Percentiles rank a stretch among this genome's conserved stretches.
Evolutionary conservation across 2,329 filamentous ascomycete species (phyloP).

Genomic region (Aspergillus pseudoterreus): DNA sequence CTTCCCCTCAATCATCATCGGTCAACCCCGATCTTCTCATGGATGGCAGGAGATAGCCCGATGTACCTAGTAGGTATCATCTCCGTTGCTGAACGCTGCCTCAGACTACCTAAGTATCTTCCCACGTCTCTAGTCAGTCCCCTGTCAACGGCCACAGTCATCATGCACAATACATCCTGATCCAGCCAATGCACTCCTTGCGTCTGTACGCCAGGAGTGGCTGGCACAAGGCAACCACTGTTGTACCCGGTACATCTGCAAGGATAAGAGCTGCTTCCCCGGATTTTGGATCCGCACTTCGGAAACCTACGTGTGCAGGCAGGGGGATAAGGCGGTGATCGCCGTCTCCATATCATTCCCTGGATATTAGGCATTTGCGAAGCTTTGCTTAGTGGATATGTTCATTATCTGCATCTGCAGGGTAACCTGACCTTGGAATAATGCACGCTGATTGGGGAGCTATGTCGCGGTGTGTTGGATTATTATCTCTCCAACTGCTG

Average conservation of each 20-base stretch:
- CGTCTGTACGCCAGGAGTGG: too few relatives aligned
- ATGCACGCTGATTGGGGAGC: neutral
- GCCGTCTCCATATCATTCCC: slow-evolving; percentile 3
- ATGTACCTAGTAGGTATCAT: too few relatives aligned
- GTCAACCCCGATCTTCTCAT: too few relatives aligned
- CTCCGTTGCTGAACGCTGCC: too few relatives aligned
- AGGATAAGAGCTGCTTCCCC: slow-evolving; percentile 3
- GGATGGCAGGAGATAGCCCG: too few relatives aligned
- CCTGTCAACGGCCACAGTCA: too few relatives aligned
- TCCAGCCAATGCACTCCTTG: too few relatives aligned
- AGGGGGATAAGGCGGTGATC: slow-evolving; percentile 6
- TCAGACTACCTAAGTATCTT: too few relatives aligned
- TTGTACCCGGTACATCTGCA: neutral
- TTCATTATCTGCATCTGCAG: neutral
- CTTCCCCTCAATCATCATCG: too few relatives aligned
- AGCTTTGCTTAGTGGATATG: neutral
- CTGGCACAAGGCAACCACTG: too few relatives aligned
- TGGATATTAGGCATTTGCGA: neutral
- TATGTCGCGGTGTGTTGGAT: neutral
- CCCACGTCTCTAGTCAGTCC: too few relatives aligned
- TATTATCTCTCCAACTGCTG: neutral
- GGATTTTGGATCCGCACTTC: slow-evolving; percentile 5
- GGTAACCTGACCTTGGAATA: neutral
- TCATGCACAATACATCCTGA: too few relatives aligned
- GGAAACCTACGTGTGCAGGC: slow-evolving; percentile 9